Evolutionary conservation across 768 basidiomycete species (phyloP).

Genomic region (Hydnomerulius pinastri): DNA sequence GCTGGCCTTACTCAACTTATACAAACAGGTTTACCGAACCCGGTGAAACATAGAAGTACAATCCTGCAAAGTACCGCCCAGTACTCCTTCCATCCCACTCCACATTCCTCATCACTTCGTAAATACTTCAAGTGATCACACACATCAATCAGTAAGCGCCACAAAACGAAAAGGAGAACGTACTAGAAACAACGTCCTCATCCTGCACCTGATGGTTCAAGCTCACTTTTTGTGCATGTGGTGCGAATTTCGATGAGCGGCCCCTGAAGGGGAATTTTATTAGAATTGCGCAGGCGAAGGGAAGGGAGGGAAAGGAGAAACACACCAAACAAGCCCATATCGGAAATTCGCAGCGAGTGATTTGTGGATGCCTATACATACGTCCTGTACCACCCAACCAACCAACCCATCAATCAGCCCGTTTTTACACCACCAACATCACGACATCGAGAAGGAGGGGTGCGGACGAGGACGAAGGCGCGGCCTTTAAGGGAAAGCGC

Average conservation of each 20-base stretch:
- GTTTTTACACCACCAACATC: too few relatives aligned
- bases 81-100: too few relatives aligned
- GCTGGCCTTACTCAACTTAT: too few relatives aligned
- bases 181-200: slow-evolving; percentile 88
- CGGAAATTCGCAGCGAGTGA: slow-evolving; percentile 90
- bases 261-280: too few relatives aligned
- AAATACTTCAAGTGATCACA: slow-evolving; percentile 33
- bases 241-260: slow-evolving; percentile 90
- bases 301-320: slow-evolving; percentile 10
- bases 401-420: not conserved
- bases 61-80: too few relatives aligned
- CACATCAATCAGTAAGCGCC: too few relatives aligned
- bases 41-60: too few relatives aligned
- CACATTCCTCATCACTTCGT: slow-evolving; percentile 33
- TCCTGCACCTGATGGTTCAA: slow-evolving; percentile 81
- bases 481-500: too few relatives aligned
- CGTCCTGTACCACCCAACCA: slow-evolving; percentile 50
- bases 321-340: slow-evolving; percentile 91
- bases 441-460: not conserved
- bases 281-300: too few relatives aligned
- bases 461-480: too few relatives aligned
- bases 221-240: slow-evolving; percentile 94
- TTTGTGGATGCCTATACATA: slow-evolving; percentile 91
- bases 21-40: too few relatives aligned
- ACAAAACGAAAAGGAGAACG: slow-evolving; percentile 30